Percentiles rank a stretch among this genome's conserved stretches.
phyloP scores from a whole-genome alignment of 805 yeast genomes.

The Starmerella apicola region DNA sequence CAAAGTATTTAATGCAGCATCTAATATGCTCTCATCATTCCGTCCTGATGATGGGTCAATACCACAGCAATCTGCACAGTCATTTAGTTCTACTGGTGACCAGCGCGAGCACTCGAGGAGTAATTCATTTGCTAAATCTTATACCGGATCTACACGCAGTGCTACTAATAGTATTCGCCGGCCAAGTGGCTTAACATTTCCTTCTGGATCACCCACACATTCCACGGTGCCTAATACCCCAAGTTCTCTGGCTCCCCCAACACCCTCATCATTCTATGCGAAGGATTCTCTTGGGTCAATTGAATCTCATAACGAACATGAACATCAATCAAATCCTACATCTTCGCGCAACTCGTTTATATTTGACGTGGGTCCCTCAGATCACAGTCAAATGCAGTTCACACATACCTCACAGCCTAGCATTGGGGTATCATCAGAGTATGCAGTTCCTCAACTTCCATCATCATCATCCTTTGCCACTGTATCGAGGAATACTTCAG shows the following conservation, averaged over 20 bases:
- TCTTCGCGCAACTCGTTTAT: slow-evolving; percentile 2
- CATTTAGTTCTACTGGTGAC: not conserved
- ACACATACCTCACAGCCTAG: slow-evolving; percentile 3
- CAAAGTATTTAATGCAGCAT: slow-evolving; percentile 17
- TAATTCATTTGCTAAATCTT: not conserved
- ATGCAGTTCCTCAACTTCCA: slow-evolving; percentile 14
- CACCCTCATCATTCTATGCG: too few species aligned
- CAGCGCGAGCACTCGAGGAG: not conserved
- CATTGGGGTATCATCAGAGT: slow-evolving; percentile 15
- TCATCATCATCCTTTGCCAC: not conserved
- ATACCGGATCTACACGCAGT: not conserved
- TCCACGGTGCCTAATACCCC: not conserved
- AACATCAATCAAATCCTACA: too few species aligned
- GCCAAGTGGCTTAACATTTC: too few species aligned
- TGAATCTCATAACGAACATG: too few species aligned
- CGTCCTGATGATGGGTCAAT: slow-evolving; percentile 10
- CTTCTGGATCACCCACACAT: not conserved
- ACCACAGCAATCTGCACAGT: not conserved
- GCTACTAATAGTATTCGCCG: too few species aligned
- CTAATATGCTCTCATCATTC: slow-evolving; percentile 14
- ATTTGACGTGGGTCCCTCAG: not conserved
- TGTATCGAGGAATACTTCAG: too few species aligned
- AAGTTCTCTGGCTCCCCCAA: not conserved
- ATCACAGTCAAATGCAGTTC: not conserved
- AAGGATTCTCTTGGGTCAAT: too few species aligned